Conservation (phyloP, 768 basidiomycete species). For the Vararia minispora region DNA sequence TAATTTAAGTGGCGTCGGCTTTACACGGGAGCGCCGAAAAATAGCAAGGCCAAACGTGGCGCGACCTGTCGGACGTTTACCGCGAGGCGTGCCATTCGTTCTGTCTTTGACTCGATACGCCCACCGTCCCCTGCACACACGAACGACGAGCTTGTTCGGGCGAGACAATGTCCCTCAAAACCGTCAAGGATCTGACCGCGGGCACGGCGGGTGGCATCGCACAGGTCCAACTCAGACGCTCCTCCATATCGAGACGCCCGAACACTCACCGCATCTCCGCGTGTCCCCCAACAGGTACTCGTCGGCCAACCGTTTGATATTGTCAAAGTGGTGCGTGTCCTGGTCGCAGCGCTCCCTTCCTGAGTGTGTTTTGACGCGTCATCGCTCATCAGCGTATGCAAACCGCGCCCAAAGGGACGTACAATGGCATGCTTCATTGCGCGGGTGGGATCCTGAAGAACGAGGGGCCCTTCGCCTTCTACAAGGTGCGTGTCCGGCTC, state of each 20-base stretch:
- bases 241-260: background rate
- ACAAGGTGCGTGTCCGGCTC: slow-evolving; percentile 51
- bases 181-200: slow-evolving; percentile 78
- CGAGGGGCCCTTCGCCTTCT: slow-evolving; percentile 90
- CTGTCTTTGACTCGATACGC: background rate
- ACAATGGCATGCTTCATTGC: slow-evolving; percentile 79
- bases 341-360: slow-evolving; percentile 4
- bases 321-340: slow-evolving; percentile 78
- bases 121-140: slow-evolving; percentile 10
- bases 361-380: slow-evolving; percentile 6
- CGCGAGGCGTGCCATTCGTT: background rate
- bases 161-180: no score
- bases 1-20: no score
- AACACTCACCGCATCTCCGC: slow-evolving; percentile 7
- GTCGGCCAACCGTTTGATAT: slow-evolving; percentile 96
- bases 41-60: no score
- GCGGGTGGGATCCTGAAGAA: slow-evolving; percentile 84
- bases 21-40: no score
- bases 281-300: slow-evolving; percentile 43
- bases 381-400: slow-evolving; percentile 66
- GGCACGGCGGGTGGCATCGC: slow-evolving; percentile 88
- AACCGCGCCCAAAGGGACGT: slow-evolving; percentile 85
- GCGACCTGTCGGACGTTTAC: no score
- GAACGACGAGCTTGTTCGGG: no score
- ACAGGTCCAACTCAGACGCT: slow-evolving; percentile 40